phyloP scores from a whole-genome alignment of 805 yeast species.

The Hermanozyma aechmeae region DNA sequence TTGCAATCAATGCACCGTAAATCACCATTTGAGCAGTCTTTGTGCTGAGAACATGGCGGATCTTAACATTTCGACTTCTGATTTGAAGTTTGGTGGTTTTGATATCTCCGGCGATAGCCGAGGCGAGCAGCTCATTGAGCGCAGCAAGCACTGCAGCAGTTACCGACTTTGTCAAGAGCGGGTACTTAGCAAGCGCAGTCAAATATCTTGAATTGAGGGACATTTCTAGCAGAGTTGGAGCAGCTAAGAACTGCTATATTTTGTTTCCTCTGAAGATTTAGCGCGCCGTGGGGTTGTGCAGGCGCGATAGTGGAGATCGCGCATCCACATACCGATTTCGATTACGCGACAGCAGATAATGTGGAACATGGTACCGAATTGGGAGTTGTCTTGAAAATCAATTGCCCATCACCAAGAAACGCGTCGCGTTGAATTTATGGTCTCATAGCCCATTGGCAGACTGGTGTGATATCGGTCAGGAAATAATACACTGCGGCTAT shows the following conservation, averaged over 20 bases:
- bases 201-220: conserved; percentile 25
- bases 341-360: too few species aligned
- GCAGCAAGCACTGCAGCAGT: conserved; percentile 49
- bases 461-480: background rate
- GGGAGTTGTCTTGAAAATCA: background rate
- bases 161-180: conserved; percentile 48
- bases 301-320: too few species aligned
- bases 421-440: background rate
- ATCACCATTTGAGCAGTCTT: conserved; percentile 46
- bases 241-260: too few species aligned
- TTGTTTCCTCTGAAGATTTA: too few species aligned
- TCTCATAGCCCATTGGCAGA: background rate
- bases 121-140: conserved; percentile 50
- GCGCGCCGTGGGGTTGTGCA: too few species aligned
- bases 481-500: background rate
- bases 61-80: conserved; percentile 7
- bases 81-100: conserved; percentile 9
- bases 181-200: conserved; percentile 33
- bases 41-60: conserved; percentile 33
- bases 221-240: too few species aligned
- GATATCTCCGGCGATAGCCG: conserved; percentile 39
- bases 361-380: background rate
- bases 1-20: conserved; percentile 43
- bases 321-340: too few species aligned
- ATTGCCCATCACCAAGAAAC: background rate